phyloP scores from a whole-genome alignment of 1,139 yeast species.

The Taphrina communis region DNA sequence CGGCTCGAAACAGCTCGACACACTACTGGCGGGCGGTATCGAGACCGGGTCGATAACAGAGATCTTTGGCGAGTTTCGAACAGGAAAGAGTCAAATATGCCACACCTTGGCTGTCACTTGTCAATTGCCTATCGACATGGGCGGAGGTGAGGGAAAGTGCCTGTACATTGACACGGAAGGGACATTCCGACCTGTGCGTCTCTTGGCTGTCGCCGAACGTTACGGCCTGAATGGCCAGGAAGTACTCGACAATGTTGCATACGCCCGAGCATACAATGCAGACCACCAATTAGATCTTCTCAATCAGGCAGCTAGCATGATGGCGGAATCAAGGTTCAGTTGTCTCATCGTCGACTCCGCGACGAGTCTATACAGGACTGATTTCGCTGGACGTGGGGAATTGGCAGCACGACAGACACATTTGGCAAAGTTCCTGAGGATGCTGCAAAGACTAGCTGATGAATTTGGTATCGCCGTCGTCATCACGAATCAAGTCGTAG shows the following conservation, averaged over 20 bases:
- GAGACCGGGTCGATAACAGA: conserved; percentile 98
- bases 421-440: conserved; percentile 90
- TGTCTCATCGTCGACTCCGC: conserved; percentile 90
- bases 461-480: conserved; percentile 98
- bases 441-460: conserved; percentile 89
- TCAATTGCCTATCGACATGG: conserved; percentile 91
- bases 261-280: conserved; percentile 95
- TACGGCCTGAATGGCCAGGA: conserved; percentile 94
- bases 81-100: conserved; percentile 96
- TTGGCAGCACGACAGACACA: conserved; percentile 93
- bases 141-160: conserved; percentile 99
- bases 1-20: conserved; percentile 92
- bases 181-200: conserved; percentile 89
- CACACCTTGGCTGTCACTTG: conserved; percentile 97
- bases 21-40: conserved; percentile 92
- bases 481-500: conserved; percentile 97
- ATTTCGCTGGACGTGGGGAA: conserved; percentile 95
- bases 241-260: conserved; percentile 94
- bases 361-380: conserved; percentile 95
- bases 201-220: conserved; percentile 87
- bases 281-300: conserved; percentile 90
- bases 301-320: conserved; percentile 92
- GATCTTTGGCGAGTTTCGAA: conserved; percentile 94
- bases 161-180: conserved; percentile 96
- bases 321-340: conserved; percentile 83